Conservation (phyloP, 495 filamentous ascomycete species). For the Friedmanniomyces endolithicus region DNA sequence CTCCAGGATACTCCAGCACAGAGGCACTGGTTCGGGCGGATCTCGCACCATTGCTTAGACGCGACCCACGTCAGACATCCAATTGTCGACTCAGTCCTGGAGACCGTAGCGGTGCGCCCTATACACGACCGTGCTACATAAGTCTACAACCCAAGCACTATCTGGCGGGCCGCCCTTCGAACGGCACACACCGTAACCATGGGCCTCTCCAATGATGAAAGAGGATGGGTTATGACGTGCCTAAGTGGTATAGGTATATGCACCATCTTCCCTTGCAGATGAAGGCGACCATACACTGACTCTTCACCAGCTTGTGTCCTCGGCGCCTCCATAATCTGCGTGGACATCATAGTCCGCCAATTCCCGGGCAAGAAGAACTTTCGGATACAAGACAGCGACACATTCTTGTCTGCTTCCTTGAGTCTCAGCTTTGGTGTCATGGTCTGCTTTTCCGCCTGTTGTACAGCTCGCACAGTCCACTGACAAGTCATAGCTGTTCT, state of each 20-base stretch:
- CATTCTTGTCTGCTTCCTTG: slow-evolving; percentile 75
- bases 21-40: not conserved
- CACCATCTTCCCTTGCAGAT: not conserved
- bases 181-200: slow-evolving; percentile 21
- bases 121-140: too few relatives aligned
- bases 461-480: slow-evolving; percentile 15
- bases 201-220: slow-evolving; percentile 61
- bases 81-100: not conserved
- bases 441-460: slow-evolving; percentile 46
- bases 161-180: not conserved
- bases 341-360: slow-evolving; percentile 61
- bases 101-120: too few relatives aligned
- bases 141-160: too few relatives aligned
- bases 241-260: slow-evolving; percentile 71
- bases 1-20: not conserved
- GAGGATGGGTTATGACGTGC: slow-evolving; percentile 85
- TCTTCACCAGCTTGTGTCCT: slow-evolving; percentile 54
- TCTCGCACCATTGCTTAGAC: not conserved
- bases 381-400: slow-evolving; percentile 75
- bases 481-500: slow-evolving; percentile 56
- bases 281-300: not conserved
- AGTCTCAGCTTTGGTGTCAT: slow-evolving; percentile 96
- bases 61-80: not conserved
- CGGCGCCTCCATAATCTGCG: slow-evolving; percentile 74
- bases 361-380: slow-evolving; percentile 65